These are phyloP conservation scores for Aspergillus ellipticus DNA, from an alignment of 495 filamentous ascomycete species.

Conservation along the genomic window DNA sequence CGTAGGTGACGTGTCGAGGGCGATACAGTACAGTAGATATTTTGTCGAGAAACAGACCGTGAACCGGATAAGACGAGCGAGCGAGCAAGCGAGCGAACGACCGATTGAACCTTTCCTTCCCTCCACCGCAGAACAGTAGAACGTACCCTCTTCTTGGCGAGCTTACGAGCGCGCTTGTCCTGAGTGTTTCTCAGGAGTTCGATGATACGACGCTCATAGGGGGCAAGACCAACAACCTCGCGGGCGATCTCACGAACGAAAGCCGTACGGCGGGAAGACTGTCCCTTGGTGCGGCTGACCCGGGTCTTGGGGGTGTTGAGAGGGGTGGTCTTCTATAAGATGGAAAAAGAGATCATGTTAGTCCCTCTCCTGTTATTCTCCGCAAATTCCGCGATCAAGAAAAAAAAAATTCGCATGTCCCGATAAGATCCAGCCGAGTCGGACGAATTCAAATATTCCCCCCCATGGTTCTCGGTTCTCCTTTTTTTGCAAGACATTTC, in stretches of 20 bases:
- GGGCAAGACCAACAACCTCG: conserved; percentile 88
- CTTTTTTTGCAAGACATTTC: neutral
- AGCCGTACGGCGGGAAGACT: conserved; percentile 84
- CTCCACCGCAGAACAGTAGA: neutral
- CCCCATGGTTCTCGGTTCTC: neutral
- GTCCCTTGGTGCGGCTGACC: conserved; percentile 85
- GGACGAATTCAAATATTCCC: conserved; percentile 5
- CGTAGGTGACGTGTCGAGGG: neutral
- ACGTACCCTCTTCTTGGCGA: conserved; percentile 96
- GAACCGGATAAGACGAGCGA: neutral
- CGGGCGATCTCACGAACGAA: conserved; percentile 94
- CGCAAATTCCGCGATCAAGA: neutral
- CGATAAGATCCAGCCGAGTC: conserved; percentile 10
- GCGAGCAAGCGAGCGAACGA: neutral
- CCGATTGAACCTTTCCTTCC: neutral
- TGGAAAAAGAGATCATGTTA: conserved; percentile 11
- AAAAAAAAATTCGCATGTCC: neutral
- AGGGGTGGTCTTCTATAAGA: conserved; percentile 80
- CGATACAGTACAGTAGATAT: too few species aligned
- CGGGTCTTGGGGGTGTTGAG: conserved; percentile 76
- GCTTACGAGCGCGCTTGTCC: conserved; percentile 98
- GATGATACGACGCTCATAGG: conserved; percentile 97
- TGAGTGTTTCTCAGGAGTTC: conserved; percentile 98
- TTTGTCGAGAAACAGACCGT: neutral
- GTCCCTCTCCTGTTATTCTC: neutral